phyloP scores from a whole-genome alignment of 768 basidiomycete genomes.

The Mycena rosella region DNA sequence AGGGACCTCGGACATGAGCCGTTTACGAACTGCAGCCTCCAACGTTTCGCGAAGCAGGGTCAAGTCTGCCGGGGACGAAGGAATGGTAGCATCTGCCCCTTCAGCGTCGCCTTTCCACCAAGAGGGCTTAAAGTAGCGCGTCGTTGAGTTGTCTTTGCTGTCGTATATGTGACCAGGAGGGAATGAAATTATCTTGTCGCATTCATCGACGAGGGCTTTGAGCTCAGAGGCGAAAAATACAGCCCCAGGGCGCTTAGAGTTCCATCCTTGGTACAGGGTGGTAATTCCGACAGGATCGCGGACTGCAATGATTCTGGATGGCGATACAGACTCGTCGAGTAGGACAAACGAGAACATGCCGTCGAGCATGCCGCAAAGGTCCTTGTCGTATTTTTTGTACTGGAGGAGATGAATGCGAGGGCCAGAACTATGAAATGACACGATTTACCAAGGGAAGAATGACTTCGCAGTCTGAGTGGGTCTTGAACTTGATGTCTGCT shows the following conservation, averaged over 20 bases:
- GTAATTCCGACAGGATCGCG: conserved; percentile 98
- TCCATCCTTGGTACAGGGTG: conserved; percentile 98
- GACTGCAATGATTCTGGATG: conserved; percentile 92
- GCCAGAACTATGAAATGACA: conserved; percentile 8
- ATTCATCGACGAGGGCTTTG: conserved; percentile 91
- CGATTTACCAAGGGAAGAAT: conserved; percentile 88
- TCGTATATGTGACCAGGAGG: conserved; percentile 98
- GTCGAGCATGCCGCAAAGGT: conserved; percentile 85
- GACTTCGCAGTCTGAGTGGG: conserved; percentile 98
- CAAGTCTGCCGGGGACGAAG: conserved; percentile 73
- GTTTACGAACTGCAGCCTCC: conserved; percentile 93
- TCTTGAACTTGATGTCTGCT: conserved; percentile 86
- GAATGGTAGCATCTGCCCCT: conserved; percentile 64
- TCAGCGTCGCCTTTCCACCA: conserved; percentile 93
- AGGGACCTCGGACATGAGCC: conserved; percentile 98
- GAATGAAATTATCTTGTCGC: conserved; percentile 95
- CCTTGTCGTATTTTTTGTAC: conserved; percentile 88
- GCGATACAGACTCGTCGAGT: conserved; percentile 91
- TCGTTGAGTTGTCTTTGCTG: conserved; percentile 81
- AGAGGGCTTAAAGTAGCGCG: conserved; percentile 87
- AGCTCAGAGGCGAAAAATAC: conserved; percentile 97
- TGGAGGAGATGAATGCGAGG: conserved; percentile 46
- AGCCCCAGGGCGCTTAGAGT: conserved; percentile 82
- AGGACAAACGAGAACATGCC: conserved; percentile 99
- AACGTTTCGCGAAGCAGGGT: conserved; percentile 82